These are phyloP conservation scores for Rhododendron williamsianum DNA, from an alignment of 148 eudicot species.

Conservation along the genomic window DNA sequence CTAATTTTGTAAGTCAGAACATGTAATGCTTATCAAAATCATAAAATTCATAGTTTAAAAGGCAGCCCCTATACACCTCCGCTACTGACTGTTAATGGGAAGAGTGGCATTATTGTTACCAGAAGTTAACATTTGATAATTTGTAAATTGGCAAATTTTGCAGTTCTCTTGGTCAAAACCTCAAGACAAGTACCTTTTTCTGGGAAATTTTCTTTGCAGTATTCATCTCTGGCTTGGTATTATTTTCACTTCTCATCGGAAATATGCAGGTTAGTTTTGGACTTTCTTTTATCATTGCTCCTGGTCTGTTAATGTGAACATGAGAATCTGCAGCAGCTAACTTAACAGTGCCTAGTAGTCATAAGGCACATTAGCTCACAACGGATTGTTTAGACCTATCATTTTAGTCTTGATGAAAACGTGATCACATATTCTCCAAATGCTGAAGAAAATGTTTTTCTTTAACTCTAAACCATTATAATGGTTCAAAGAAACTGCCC, in stretches of 20 bases:
- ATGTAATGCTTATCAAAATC: too few relatives aligned
- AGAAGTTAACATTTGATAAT: background rate
- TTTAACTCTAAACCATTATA: background rate
- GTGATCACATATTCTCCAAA: background rate
- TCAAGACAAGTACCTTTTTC: slow-evolving; percentile 64
- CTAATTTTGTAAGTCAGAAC: too few relatives aligned
- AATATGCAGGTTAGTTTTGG: slow-evolving; percentile 74
- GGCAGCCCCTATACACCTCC: too few relatives aligned
- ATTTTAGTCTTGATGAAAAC: background rate
- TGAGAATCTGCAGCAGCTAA: too few relatives aligned
- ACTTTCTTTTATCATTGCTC: too few relatives aligned
- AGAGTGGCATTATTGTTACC: background rate
- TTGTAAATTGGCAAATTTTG: slow-evolving; percentile 10
- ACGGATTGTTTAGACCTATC: background rate
- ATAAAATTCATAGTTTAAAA: too few relatives aligned
- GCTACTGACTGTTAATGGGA: background rate
- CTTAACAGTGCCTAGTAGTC: background rate
- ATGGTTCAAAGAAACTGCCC: background rate
- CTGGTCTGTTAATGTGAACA: too few relatives aligned
- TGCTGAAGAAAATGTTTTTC: background rate
- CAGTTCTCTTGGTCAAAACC: slow-evolving; percentile 91
- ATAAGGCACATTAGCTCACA: background rate
- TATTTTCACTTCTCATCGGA: slow-evolving; percentile 78
- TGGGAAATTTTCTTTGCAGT: slow-evolving; percentile 78
- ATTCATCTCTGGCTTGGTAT: slow-evolving; percentile 70